A percentile compares a stretch with the other conserved stretches of the same genome.
These are phyloP conservation scores for Lepidium aucheri DNA, from an alignment of 345 rosid species.

Conservation along the genomic window DNA sequence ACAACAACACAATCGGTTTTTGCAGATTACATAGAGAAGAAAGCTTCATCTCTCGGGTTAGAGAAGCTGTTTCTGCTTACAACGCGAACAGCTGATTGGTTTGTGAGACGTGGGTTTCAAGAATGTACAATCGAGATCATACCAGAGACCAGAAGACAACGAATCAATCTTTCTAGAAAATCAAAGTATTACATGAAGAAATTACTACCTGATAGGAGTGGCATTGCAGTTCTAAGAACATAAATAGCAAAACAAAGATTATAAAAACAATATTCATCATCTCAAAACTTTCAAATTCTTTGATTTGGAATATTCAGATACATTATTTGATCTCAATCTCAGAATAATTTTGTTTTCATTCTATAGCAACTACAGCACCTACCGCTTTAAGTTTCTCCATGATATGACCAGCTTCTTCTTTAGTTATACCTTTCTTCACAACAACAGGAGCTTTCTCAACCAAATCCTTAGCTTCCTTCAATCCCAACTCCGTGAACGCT, in stretches of 20 bases:
- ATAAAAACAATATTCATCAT: too few species aligned
- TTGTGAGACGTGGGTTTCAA: slow-evolving; percentile 63
- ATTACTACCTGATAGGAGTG: slow-evolving; percentile 55
- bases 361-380: slow-evolving; percentile 66
- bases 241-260: too few species aligned
- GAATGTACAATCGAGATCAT: slow-evolving; percentile 66
- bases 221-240: slow-evolving; percentile 38
- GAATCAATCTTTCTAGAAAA: slow-evolving; percentile 62
- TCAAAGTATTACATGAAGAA: slow-evolving; percentile 80
- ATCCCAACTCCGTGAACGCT: slow-evolving; percentile 68
- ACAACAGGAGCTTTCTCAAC: slow-evolving; percentile 82
- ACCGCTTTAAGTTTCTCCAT: slow-evolving; percentile 59
- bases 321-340: neutral
- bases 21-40: slow-evolving; percentile 88
- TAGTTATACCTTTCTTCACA: slow-evolving; percentile 58
- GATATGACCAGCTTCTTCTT: slow-evolving; percentile 61
- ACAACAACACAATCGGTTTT: neutral
- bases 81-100: slow-evolving; percentile 89
- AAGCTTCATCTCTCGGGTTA: slow-evolving; percentile 66
- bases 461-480: slow-evolving; percentile 76
- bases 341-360: slow-evolving; percentile 30
- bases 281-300: neutral
- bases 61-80: slow-evolving; percentile 72
- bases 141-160: slow-evolving; percentile 58
- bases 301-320: too few species aligned